Evolutionary conservation across 768 basidiomycete genomes (phyloP).

Genomic region (Lentinula guzmanii): DNA sequence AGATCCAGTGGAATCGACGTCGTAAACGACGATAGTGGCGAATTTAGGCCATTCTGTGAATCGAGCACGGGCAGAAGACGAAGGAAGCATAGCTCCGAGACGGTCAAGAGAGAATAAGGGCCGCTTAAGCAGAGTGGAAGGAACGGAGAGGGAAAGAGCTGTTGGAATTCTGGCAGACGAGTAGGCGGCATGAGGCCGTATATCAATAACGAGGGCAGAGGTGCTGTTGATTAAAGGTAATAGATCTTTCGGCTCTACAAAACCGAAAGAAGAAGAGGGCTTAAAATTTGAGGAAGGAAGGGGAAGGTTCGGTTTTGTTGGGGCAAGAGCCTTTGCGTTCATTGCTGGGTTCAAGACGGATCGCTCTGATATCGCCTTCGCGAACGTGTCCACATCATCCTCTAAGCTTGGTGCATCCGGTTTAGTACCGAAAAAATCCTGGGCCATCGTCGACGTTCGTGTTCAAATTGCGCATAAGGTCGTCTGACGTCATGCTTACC

Average conservation of each 20-base stretch:
- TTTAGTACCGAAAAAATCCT: constrained; percentile 6
- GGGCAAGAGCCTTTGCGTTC: neutral
- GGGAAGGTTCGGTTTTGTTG: neutral
- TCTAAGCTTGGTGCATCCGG: neutral
- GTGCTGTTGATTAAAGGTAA: constrained; percentile 20
- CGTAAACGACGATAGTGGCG: constrained; percentile 73
- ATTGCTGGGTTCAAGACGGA: neutral
- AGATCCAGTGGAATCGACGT: constrained; percentile 56
- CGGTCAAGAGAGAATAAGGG: constrained; percentile 79
- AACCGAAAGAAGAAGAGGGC: neutral
- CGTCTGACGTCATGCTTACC: neutral
- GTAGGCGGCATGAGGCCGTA: constrained; percentile 78
- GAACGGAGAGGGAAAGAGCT: constrained; percentile 84
- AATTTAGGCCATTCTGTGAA: constrained; percentile 58
- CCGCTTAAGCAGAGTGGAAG: constrained; percentile 90
- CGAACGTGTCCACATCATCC: constrained; percentile 3
- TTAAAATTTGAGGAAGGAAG: neutral
- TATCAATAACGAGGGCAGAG: constrained; percentile 71
- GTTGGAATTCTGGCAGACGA: constrained; percentile 55
- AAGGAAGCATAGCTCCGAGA: constrained; percentile 77
- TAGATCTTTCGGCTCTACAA: neutral
- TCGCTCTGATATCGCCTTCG: neutral
- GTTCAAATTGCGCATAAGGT: neutral
- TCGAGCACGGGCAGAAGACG: constrained; percentile 43
- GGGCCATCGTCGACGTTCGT: neutral